Evolutionary conservation across 495 filamentous ascomycete species (phyloP), one percentile per base, ranked within the genome.

Genomic region (Penicillium diatomitis): DNA sequence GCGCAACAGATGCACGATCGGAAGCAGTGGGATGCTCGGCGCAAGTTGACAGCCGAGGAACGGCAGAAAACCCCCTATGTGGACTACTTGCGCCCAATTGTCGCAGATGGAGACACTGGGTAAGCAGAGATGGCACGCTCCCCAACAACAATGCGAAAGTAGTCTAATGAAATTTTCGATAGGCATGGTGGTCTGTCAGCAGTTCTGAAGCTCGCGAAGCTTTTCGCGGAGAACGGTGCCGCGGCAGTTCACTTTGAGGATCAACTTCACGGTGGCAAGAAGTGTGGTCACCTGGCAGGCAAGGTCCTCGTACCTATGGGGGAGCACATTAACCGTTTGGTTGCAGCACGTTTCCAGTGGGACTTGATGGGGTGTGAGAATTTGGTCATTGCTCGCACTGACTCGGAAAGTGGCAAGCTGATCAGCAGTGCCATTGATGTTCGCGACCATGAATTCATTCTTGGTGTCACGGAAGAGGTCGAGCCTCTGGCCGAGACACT

Each of bases 81-180:
- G 35, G 92, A 98, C 65, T 97, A 95, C 55, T 69, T 98, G 62
- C 80, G 92, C 31, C 92, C 92, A 33, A 98, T 98, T 49, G 76
- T 98, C 50, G 94, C 92, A n/a, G 92, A 98, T 61, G 92, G 92
- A 49, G 92, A 98, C 65, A 97, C 91, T 27, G 92, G 92, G 76
- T 81, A 65, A 47, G 74, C 20, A 20, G 20, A 20, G 20, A 20
- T 20, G 20, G 20, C 20, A 20, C 20, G 2, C 0, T 2, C 20
- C 20, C 20, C 20, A 20, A 20, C 20, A 20, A 20, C 20, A 20
- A 20, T 20, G 20, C 20, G 20, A 20, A 20, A 20, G 1, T 20
- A 20, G 20, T 20, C 20, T 20, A 0, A 20, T 20, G 20, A 20
- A 20, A 2, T 20, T 20, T 20, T 20, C 20, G 2, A 20, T 20